phyloP scores from a whole-genome alignment of 768 basidiomycete genomes.

The Trametes cinnabarina region DNA sequence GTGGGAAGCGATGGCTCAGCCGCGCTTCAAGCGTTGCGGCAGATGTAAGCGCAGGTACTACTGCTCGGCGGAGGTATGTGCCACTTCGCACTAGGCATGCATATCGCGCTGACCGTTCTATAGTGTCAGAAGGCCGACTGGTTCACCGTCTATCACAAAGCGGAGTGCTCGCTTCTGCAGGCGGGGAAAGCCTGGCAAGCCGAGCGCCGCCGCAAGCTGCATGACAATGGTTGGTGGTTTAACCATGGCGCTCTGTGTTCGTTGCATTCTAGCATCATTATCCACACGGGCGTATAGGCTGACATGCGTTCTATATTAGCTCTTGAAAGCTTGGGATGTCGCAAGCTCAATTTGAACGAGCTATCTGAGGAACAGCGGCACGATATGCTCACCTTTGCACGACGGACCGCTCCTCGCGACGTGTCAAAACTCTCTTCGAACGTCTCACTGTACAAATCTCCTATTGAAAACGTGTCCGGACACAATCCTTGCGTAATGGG shows the following conservation, averaged over 20 bases:
- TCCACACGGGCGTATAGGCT: too few relatives aligned
- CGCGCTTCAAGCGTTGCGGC: conserved; percentile 8
- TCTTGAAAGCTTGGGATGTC: too few relatives aligned
- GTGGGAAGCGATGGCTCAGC: too few relatives aligned
- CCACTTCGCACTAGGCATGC: too few relatives aligned
- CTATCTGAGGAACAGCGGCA: neutral
- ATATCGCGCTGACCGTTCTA: neutral
- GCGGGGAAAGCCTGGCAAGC: neutral
- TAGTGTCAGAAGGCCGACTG: conserved; percentile 13
- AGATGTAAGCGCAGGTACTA: conserved; percentile 5
- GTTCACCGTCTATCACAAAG: neutral
- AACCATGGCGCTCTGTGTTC: neutral
- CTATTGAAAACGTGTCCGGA: too few relatives aligned
- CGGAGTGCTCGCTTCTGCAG: conserved; percentile 1
- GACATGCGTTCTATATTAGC: too few relatives aligned
- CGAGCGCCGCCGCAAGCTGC: neutral
- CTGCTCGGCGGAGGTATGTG: conserved; percentile 8
- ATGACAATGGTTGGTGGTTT: conserved; percentile 14
- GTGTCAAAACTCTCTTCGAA: too few relatives aligned
- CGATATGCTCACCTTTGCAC: neutral
- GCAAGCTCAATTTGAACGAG: neutral
- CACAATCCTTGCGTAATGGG: too few relatives aligned
- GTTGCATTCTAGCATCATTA: too few relatives aligned
- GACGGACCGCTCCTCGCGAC: neutral
- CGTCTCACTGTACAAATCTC: too few relatives aligned